Conservation (phyloP, 495 filamentous ascomycete species). For the Ascobolus immersus region DNA sequence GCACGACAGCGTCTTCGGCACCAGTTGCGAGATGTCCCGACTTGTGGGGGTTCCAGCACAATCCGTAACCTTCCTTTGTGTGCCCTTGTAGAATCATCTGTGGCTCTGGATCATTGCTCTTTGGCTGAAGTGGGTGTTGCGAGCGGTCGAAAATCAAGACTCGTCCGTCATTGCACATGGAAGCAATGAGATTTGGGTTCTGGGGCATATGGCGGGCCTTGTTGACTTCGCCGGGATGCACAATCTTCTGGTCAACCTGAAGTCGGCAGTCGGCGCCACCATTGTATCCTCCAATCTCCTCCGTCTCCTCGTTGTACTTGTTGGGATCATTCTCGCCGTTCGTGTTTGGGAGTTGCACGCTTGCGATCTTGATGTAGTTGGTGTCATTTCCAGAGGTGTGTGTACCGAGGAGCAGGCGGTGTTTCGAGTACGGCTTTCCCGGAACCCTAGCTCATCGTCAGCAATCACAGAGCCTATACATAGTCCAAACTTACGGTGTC, state of each 20-base stretch:
- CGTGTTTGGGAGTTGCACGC: conserved; percentile 68
- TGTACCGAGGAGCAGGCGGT: conserved; percentile 79
- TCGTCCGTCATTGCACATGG: conserved; percentile 64
- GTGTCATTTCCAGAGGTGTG: conserved; percentile 68
- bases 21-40: conserved; percentile 68
- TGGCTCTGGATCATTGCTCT: conserved; percentile 35
- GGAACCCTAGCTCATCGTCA: conserved; percentile 36
- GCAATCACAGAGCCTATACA: conserved; percentile 6
- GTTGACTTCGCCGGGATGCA: conserved; percentile 91
- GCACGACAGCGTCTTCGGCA: conserved; percentile 71
- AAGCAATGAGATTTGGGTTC: conserved; percentile 91
- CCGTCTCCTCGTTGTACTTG: conserved; percentile 74
- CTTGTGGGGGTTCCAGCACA: conserved; percentile 72
- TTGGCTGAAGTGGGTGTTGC: conserved; percentile 46
- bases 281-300: conserved; percentile 84
- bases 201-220: conserved; percentile 95
- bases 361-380: conserved; percentile 88
- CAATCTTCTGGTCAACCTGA: conserved; percentile 79
- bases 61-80: conserved; percentile 62
- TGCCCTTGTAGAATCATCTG: conserved; percentile 74
- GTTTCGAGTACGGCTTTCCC: conserved; percentile 64
- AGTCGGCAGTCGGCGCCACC: conserved; percentile 44
- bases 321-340: conserved; percentile 38
- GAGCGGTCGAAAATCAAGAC: conserved; percentile 88
- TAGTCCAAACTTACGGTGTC: conserved; percentile 33